phyloP scores from a whole-genome alignment of 345 rosid genomes.

The Ceriops tagal region DNA sequence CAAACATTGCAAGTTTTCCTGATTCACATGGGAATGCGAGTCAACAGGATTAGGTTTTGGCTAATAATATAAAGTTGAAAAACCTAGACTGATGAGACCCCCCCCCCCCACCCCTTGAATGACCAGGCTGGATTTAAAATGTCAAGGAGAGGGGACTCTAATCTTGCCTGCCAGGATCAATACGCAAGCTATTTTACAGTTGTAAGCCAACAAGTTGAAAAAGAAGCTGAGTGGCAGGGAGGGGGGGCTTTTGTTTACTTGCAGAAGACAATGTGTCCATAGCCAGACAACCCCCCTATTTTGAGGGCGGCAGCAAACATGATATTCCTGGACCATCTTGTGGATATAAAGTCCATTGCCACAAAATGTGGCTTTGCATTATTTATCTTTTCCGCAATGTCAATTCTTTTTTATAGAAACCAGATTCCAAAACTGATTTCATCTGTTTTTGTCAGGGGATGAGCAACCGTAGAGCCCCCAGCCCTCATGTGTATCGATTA shows the following conservation, averaged over 20 bases:
- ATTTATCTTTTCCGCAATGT: neutral
- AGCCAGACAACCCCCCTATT: neutral
- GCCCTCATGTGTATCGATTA: no score
- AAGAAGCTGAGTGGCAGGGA: no score
- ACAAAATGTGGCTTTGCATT: neutral
- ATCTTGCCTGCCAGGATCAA: neutral
- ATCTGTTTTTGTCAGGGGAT: neutral
- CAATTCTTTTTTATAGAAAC: neutral
- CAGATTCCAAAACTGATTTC: neutral
- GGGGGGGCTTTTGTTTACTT: neutral
- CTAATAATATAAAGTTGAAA: neutral
- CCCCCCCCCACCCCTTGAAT: neutral
- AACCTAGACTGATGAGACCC: neutral
- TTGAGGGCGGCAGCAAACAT: constrained; percentile 1
- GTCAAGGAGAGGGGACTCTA: neutral
- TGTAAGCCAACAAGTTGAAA: constrained; percentile 8
- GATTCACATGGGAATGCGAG: no score
- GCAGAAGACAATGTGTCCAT: constrained; percentile 1
- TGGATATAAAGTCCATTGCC: neutral
- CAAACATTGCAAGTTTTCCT: neutral
- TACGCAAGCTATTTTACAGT: constrained; percentile 7
- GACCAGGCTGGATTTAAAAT: neutral
- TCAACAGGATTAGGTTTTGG: no score
- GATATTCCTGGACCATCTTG: neutral
- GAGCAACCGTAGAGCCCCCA: no score